phyloP scores from a whole-genome alignment of 495 filamentous ascomycete species.

The Bathelium albidoporum region DNA sequence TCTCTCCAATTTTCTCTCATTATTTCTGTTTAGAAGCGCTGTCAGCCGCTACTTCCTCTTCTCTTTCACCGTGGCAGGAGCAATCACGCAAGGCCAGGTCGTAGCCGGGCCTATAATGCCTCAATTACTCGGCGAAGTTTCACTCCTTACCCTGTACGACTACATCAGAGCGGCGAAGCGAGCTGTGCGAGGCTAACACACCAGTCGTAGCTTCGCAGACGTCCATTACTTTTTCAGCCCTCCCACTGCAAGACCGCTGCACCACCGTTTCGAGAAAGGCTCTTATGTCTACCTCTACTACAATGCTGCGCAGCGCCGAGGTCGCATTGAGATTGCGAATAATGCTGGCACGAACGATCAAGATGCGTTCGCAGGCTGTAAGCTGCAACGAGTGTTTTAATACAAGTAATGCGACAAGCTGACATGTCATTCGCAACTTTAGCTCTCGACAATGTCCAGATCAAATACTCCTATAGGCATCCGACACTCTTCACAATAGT shows the following conservation, averaged over 20 bases:
- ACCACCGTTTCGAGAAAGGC: conserved; percentile 81
- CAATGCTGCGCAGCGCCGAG: conserved; percentile 54
- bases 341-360: conserved; percentile 76
- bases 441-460: conserved; percentile 54
- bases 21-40: background rate
- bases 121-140: conserved; percentile 64
- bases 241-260: conserved; percentile 56
- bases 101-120: conserved; percentile 48
- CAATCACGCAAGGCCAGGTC: background rate
- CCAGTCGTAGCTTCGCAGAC: conserved; percentile 61
- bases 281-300: conserved; percentile 86
- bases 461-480: conserved; percentile 70
- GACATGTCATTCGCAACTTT: conserved; percentile 6
- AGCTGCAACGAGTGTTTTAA: conserved; percentile 23
- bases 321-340: conserved; percentile 78
- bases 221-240: conserved; percentile 79
- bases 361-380: conserved; percentile 79
- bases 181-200: background rate
- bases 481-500: conserved; percentile 64
- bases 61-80: background rate
- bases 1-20: background rate
- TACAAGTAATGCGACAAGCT: conserved; percentile 7
- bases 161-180: background rate
- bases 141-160: conserved; percentile 66
- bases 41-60: background rate